phyloP scores from a whole-genome alignment of 768 basidiomycete species.

The Tylopilus cervinicoccineus region DNA sequence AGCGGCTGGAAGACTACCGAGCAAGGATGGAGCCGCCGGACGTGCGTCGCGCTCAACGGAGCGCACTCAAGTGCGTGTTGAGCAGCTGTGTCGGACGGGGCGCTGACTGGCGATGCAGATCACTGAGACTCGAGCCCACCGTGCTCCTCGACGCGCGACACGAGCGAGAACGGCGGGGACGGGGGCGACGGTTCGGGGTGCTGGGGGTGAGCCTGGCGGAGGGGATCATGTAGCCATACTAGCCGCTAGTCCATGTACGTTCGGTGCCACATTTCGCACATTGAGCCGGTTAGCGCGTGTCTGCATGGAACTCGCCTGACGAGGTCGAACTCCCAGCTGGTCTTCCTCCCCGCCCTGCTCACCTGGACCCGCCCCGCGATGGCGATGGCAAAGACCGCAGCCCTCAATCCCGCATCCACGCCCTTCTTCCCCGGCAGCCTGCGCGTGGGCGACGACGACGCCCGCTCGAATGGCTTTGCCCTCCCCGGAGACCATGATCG shows the following conservation, averaged over 20 bases:
- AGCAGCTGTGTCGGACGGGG: no score
- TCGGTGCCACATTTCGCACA: slow-evolving; percentile 24
- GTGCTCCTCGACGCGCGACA: slow-evolving; percentile 19
- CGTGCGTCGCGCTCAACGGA: slow-evolving; percentile 18
- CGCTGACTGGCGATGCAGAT: slow-evolving; percentile 16
- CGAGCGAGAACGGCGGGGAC: background rate
- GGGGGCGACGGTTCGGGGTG: slow-evolving; percentile 2
- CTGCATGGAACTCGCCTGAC: slow-evolving; percentile 30
- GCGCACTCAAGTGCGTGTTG: slow-evolving; percentile 19
- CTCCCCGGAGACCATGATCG: slow-evolving; percentile 43
- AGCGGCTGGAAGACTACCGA: slow-evolving; percentile 24
- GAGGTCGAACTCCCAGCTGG: no score
- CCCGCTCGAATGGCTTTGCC: slow-evolving; percentile 35
- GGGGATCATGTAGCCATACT: slow-evolving; percentile 14
- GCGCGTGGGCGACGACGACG: slow-evolving; percentile 56
- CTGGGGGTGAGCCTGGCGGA: slow-evolving; percentile 17
- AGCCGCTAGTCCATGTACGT: no score
- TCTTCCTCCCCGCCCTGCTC: no score
- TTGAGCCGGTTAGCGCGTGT: background rate
- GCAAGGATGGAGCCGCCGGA: slow-evolving; percentile 16
- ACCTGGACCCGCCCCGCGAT: no score
- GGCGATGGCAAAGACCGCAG: slow-evolving; percentile 73
- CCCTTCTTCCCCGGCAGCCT: slow-evolving; percentile 76
- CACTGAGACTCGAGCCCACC: slow-evolving; percentile 25
- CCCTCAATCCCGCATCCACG: slow-evolving; percentile 77